Evolutionary conservation across 768 basidiomycete species (phyloP), one percentile per base, ranked within the genome.

Genomic region (Pisolithus orientalis): DNA sequence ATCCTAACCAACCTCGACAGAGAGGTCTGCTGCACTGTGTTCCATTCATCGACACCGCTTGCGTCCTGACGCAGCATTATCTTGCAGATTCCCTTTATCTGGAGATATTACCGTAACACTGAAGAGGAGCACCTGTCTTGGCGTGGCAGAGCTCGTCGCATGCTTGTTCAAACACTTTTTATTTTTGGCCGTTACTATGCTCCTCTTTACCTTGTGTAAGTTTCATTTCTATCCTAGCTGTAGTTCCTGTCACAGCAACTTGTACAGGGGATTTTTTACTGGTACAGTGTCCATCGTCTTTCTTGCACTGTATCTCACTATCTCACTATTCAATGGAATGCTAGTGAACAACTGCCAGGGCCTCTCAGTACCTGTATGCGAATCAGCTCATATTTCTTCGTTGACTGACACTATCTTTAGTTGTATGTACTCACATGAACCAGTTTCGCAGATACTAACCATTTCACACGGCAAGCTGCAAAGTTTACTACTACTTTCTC

Each of bases 141-240:
- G 14, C 2, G 8, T 9, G 11, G 21, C 13, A 53, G 34, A 32
- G 13, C 29, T n/a, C 57, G 50, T 21, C 55, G n/a, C 21, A 11
- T 50, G 14, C 13, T 65, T 29, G 10, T 64, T n/a, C 50, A 31
- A 31, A 14, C 50, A 2, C 50, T 63, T 27, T 63, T 62, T 44
- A 39, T 65, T 27, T 59, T 63, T 32, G 48, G 60, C 21, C 59
- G 63, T 21, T 63, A 65, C 44, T 63, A 63, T 17, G 62, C 63
- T 11, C 38, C 62, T 29, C n/a, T 65, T 27, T 63, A 52, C 49
- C 53, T 62, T 32, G 49, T 47, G 60, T 63, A 13, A 40, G 39
- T 40, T 28, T 55, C 32, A 34, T 34, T 34, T 2, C 11, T 31
- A 6, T 34, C 10, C 32, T 10, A 34, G 32, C 32, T 34, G 32